These are phyloP conservation scores for Aspergillus udagawae DNA, from an alignment of 2,329 filamentous ascomycete genomes.

Conservation along the genomic window DNA sequence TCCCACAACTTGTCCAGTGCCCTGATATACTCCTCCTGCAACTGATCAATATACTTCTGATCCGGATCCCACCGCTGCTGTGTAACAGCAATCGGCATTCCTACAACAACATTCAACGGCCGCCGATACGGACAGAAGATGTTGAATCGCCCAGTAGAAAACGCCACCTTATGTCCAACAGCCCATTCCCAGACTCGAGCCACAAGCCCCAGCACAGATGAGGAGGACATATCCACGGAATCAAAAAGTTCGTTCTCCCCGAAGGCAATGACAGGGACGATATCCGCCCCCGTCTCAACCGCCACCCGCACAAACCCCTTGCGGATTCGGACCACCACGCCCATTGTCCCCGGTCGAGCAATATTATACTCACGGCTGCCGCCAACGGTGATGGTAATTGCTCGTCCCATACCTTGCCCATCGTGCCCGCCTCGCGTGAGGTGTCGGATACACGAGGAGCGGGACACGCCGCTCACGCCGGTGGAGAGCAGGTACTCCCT, in stretches of 20 bases:
- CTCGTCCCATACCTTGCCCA: conserved; percentile 72
- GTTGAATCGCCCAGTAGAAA: conserved; percentile 76
- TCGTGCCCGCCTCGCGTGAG: conserved; percentile 69
- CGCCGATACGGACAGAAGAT: conserved; percentile 75
- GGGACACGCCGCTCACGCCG: conserved; percentile 74
- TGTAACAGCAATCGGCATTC: conserved; percentile 64
- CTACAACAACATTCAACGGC: conserved; percentile 80
- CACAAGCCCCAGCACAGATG: conserved; percentile 66
- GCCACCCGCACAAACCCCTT: conserved; percentile 90
- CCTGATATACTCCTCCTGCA: conserved; percentile 68
- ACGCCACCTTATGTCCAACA: conserved; percentile 73
- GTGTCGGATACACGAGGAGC: conserved; percentile 76
- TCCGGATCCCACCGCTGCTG: conserved; percentile 54
- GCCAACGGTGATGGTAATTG: conserved; percentile 85
- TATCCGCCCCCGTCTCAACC: conserved; percentile 73
- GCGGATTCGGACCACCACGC: conserved; percentile 68
- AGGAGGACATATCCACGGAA: conserved; percentile 62
- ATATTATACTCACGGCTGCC: conserved; percentile 80
- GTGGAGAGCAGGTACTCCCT: conserved; percentile 76
- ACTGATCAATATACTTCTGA: conserved; percentile 65
- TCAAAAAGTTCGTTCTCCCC: conserved; percentile 88
- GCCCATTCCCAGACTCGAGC: conserved; percentile 55
- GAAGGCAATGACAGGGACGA: conserved; percentile 79
- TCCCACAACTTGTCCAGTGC: conserved; percentile 36
- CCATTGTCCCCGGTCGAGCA: conserved; percentile 68